A percentile compares a stretch with the other conserved stretches of the same genome.
Evolutionary conservation across 164 flowering plant species (phyloP).

Genomic region (Tinospora cordifolia): DNA sequence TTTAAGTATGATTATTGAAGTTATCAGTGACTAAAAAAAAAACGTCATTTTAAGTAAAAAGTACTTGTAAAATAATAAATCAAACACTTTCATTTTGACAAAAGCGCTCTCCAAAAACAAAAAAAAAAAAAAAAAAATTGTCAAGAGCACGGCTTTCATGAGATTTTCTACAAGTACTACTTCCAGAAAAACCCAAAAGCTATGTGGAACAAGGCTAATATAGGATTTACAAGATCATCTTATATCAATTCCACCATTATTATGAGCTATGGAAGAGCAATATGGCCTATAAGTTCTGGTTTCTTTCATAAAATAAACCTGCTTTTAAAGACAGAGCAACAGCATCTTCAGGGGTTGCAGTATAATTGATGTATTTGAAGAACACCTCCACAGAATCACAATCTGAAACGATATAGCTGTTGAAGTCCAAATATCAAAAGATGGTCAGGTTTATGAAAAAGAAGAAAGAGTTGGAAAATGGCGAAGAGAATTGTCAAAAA

Average conservation of each 20-base stretch:
- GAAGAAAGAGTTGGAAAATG: too few relatives aligned
- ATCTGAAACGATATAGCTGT: constrained; percentile 68
- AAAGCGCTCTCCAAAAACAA: too few relatives aligned
- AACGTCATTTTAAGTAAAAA: too few relatives aligned
- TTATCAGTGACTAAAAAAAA: too few relatives aligned
- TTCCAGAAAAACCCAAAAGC: too few relatives aligned
- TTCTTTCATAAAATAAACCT: constrained; percentile 22
- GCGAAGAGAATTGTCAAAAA: too few relatives aligned
- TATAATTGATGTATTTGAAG: constrained; percentile 26
- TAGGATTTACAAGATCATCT: neutral
- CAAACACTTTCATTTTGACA: too few relatives aligned
- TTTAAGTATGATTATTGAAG: too few relatives aligned
- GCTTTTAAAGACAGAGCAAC: constrained; percentile 57
- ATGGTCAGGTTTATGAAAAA: neutral
- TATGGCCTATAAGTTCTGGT: neutral
- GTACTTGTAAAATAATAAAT: too few relatives aligned
- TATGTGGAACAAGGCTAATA: too few relatives aligned
- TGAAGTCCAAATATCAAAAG: neutral
- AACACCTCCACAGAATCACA: constrained; percentile 54
- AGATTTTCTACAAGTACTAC: neutral
- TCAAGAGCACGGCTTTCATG: neutral
- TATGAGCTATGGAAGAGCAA: neutral
- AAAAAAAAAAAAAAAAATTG: neutral
- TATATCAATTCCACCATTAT: neutral
- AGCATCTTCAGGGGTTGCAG: constrained; percentile 61